Base-by-base conservation (phyloP, 2,329 filamentous ascomycete genomes). In the Alternaria burnsii region DNA sequence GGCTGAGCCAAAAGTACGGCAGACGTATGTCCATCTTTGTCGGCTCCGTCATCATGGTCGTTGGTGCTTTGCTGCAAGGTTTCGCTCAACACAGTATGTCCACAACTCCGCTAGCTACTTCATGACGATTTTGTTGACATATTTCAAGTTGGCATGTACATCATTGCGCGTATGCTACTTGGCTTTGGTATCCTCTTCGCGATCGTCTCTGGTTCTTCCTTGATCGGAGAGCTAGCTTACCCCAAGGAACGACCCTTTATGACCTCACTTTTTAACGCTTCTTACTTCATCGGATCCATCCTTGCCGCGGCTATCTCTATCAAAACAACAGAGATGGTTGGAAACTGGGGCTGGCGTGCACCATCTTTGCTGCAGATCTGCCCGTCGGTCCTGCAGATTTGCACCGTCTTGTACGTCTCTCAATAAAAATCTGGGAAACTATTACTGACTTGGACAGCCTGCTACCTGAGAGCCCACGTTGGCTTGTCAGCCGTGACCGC, bases 171-270 rank as follows among this genome's bases (percentile, higher is more conserved):
- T 56, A 81, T 87, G 59, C 78, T 89, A 26, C 82, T 89, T n/a
- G 87, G 87, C 16, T 83, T 85, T 24, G 87, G 87, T n/a, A 86
- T 89, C 48, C 83, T 85, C 0, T 87, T 86, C 65, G 84, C 83
- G 60, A 88, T 88, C 61, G 84, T 88, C 34, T 83, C 85, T 2
- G 86, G 84, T 5, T 85, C 86, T 1, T 82, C 84, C 34, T 76
- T 88, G 51, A 85, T 89, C 28, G 86, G 86, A 74, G 87, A 89
- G 70, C 77, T 89, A 26, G 86, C 82, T 1, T 84, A 88, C 68
- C 87, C 87, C 3, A 88, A 87, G 70, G 86, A 88, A 73, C 84
- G 87, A 62, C 80, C 86, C 0, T 79, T 85, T n/a, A 67, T 88
- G 54, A 88, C 86, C 1, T 87, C 85, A 7, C 77, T 88, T 1